phyloP scores from a whole-genome alignment of 345 rosid genomes.

The Heritiera littoralis region DNA sequence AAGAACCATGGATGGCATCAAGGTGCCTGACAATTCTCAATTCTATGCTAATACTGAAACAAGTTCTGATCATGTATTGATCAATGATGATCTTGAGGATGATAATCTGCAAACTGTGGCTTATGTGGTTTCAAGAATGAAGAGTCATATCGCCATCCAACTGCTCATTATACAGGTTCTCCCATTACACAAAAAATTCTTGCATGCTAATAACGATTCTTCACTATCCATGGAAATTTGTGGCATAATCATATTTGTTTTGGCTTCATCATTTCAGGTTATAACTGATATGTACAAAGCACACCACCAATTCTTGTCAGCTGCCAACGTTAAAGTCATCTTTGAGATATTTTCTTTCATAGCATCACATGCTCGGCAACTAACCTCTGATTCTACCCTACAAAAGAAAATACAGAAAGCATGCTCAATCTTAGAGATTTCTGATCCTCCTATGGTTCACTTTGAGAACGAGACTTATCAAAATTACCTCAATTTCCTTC shows the following conservation, averaged over 20 bases:
- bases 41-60: slow-evolving; percentile 46
- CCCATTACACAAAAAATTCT: slow-evolving; percentile 3
- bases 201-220: not conserved
- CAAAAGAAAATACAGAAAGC: slow-evolving; percentile 74
- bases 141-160: slow-evolving; percentile 77
- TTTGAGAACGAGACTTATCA: slow-evolving; percentile 85
- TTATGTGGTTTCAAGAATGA: slow-evolving; percentile 76
- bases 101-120: slow-evolving; percentile 75
- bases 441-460: slow-evolving; percentile 83
- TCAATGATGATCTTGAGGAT: slow-evolving; percentile 61
- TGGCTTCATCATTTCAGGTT: slow-evolving; percentile 54
- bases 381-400: slow-evolving; percentile 51
- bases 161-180: slow-evolving; percentile 73
- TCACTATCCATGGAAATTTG: not conserved
- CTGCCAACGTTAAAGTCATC: slow-evolving; percentile 45
- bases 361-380: slow-evolving; percentile 65
- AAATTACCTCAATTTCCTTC: slow-evolving; percentile 66
- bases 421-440: slow-evolving; percentile 66
- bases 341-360: slow-evolving; percentile 58
- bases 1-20: slow-evolving; percentile 65
- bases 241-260: slow-evolving; percentile 8
- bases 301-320: slow-evolving; percentile 52
- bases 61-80: slow-evolving; percentile 59
- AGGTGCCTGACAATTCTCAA: slow-evolving; percentile 40
- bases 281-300: slow-evolving; percentile 57